Evolutionary conservation across 148 eudicot genomes (phyloP).

Genomic region (Rhododendron griersonianum): DNA sequence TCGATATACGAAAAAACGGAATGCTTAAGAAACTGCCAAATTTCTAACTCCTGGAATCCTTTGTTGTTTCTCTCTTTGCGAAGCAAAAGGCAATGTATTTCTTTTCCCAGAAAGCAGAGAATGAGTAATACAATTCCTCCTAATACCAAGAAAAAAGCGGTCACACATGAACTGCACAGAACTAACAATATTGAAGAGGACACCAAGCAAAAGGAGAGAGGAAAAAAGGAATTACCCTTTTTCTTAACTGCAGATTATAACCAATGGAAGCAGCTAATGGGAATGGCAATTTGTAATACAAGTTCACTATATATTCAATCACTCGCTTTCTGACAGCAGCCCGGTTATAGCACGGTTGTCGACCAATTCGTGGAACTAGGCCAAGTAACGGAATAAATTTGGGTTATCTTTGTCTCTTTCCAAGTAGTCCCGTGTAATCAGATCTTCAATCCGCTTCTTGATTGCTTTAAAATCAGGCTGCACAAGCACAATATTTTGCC

Average conservation of each 20-base stretch:
- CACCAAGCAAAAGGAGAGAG: background rate
- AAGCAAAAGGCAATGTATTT: background rate
- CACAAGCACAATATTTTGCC: slow-evolving; percentile 5
- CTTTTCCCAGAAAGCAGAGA: background rate
- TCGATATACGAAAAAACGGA: background rate
- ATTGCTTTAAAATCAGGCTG: slow-evolving; percentile 52
- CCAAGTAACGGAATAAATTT: slow-evolving; percentile 32
- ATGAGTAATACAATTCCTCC: background rate
- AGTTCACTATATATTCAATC: background rate
- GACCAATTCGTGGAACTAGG: slow-evolving; percentile 20
- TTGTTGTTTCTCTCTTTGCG: background rate
- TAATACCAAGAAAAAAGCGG: background rate
- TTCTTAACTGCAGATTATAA: background rate
- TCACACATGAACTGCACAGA: background rate
- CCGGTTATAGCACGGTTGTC: background rate
- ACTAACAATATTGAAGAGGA: background rate
- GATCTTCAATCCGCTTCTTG: slow-evolving; percentile 56
- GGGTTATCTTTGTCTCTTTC: slow-evolving; percentile 44
- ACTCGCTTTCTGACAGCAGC: background rate
- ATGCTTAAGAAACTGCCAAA: background rate
- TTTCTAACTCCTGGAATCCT: background rate
- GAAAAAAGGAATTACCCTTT: background rate
- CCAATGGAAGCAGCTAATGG: background rate
- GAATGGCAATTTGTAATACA: background rate
- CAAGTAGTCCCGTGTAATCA: slow-evolving; percentile 46